Conservation (phyloP, 768 basidiomycete genomes). For the Boletus speciosus region DNA sequence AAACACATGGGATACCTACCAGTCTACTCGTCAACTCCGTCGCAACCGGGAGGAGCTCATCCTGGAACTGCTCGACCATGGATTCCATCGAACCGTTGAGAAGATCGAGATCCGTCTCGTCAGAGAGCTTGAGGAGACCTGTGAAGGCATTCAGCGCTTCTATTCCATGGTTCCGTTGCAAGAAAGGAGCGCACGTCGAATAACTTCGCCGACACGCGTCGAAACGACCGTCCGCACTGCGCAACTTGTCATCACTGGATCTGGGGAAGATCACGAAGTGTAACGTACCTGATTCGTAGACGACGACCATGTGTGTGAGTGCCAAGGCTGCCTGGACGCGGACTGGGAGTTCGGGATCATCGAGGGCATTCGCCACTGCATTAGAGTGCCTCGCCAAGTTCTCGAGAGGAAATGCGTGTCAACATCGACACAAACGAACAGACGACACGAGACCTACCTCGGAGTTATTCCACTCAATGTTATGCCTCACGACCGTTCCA, state of each 20-base stretch:
- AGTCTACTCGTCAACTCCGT: conserved; percentile 74
- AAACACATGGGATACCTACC: conserved; percentile 40
- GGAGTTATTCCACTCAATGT: conserved; percentile 60
- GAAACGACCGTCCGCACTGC: conserved; percentile 66
- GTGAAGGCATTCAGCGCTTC: background rate
- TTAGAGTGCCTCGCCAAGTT: conserved; percentile 61
- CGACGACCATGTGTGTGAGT: conserved; percentile 69
- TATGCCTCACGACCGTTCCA: conserved; percentile 66
- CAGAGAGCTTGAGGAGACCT: conserved; percentile 87
- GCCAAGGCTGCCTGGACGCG: conserved; percentile 80
- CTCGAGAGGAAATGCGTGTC: conserved; percentile 31
- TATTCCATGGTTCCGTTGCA: background rate
- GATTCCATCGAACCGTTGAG: conserved; percentile 80
- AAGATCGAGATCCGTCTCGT: conserved; percentile 86
- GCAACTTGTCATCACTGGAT: background rate
- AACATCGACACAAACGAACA: background rate
- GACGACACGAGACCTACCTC: conserved; percentile 41
- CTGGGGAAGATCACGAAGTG: background rate
- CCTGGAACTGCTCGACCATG: conserved; percentile 83
- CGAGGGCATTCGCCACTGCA: conserved; percentile 62
- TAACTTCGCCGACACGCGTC: conserved; percentile 80
- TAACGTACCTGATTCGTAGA: conserved; percentile 57
- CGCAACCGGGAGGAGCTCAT: conserved; percentile 81
- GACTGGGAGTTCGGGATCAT: conserved; percentile 79
- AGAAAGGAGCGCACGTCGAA: conserved; percentile 56